Evolutionary conservation across 805 yeast species (phyloP), one percentile per base, ranked within the genome.

Genomic region (Nakazawaea holstii): DNA sequence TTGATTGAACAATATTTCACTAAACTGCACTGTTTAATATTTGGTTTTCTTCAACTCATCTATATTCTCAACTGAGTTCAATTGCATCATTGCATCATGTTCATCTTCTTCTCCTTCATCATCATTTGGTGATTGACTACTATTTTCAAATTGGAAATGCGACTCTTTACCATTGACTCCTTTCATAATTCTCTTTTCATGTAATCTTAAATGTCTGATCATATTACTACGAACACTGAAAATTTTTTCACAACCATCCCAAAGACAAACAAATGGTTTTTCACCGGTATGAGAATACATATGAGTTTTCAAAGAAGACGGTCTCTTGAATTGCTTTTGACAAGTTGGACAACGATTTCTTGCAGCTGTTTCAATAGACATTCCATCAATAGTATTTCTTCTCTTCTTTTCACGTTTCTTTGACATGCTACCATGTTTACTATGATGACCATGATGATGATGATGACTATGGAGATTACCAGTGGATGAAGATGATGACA

Each of bases 211-310:
- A 62, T 89, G 97, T 51, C 97, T 72, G 5, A 84, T 80, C 80
- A 89, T 80, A 59, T 89, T 91, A 36, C 88, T 80, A 58, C 87
- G 78, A 17, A 91, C 90, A 14, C 84, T 79, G 60, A 89, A 89
- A 4, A 75, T 57, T 56, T 83, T 80, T 0, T 78, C 79, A 63
- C 97, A 89, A 15, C 74, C 77, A 0, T 67, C 67, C 80, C 86
- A 83, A 20, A 55, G 53, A 60, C 89, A 84, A 48, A 67, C 66
- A 59, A 79, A 84, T 8, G 90, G 90, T 54, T 82, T 83, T 57
- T 82, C 89, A n/a, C 90, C 90, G 0, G 89, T 83, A 61, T 89
- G 96, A 6, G 87, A 84, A 53, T 87, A 77, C 53, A 76, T 70
- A 63, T 89, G 96, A 4, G 91, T 88, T 52, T 82, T 84, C 47